These are phyloP conservation scores for Climacium dendroides DNA, from an alignment of 225 moss, liverwort and hornwort genomes.

Conservation along the genomic window DNA sequence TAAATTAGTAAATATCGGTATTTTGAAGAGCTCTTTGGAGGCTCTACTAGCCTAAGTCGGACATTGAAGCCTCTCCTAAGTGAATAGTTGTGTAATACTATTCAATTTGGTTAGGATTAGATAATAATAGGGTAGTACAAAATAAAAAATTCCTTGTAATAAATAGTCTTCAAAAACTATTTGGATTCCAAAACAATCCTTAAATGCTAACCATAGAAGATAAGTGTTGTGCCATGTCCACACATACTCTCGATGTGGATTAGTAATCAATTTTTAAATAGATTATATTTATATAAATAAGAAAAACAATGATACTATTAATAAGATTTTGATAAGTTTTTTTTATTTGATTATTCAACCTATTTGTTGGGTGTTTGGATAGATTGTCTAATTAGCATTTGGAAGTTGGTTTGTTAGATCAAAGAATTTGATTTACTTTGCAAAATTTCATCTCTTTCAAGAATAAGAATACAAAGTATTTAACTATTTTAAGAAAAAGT, in stretches of 20 bases:
- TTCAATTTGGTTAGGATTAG: not conserved
- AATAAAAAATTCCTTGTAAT: not conserved
- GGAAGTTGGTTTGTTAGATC: fast-evolving
- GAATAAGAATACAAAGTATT: not conserved
- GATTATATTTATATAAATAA: not conserved
- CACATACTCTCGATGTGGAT: not conserved
- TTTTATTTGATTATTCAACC: not conserved
- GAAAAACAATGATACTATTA: not conserved
- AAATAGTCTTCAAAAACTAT: not conserved
- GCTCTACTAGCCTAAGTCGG: fast-evolving
- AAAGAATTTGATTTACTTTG: not conserved
- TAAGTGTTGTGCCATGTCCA: not conserved
- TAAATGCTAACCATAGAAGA: not conserved
- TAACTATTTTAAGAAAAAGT: not conserved
- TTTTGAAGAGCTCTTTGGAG: not conserved
- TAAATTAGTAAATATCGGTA: not conserved
- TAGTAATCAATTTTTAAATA: not conserved
- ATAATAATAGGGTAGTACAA: not conserved
- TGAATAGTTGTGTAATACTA: fast-evolving
- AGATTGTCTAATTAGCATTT: not conserved
- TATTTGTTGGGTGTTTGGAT: not conserved
- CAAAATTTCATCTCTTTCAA: not conserved
- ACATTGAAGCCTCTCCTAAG: not conserved
- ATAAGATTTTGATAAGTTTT: not conserved
- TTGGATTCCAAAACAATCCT: not conserved